Evolutionary conservation across 345 rosid species (phyloP), one percentile per base, ranked within the genome.

Genomic region (Kernera saxatilis): DNA sequence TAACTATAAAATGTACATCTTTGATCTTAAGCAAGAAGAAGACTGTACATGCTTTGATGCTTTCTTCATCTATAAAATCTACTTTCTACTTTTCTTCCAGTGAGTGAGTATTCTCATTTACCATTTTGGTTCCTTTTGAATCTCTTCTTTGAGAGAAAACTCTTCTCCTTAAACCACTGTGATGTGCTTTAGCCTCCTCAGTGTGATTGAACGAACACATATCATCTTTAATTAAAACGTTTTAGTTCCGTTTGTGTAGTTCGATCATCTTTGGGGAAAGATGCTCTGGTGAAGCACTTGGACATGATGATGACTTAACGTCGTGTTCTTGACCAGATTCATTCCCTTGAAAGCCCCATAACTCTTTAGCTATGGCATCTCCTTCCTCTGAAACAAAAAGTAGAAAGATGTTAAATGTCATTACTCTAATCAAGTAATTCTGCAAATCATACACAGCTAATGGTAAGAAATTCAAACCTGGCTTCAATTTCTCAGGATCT

Each of bases 401-500:
- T 5, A 12, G 0, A 72, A 44, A 23, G 11, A 52, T 8, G 40
- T 32, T 32, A 30, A 61, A 23, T 15, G 50, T 37, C 58, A 35
- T 33, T 15, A 39, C 9, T 61, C 19, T 30, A 21, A 30, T 27
- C 67, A 41, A 22, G 33, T 60, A 6, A 23, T 44, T n/a, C n/a
- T n/a, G n/a, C n/a, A n/a, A 43, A 50, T 35, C 18, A 18, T 8
- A 37, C 10, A 37, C 29, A 61, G 17, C 22, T n/a, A 40, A 5
- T 57, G 18, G 53, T 37, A 3, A 4, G 26, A 21, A 57, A 15
- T 3, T 17, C 12, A 45, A 60, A 77, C 80, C 77, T 77, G 77
- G 73, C 58, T 77, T 72, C 59, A 59, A 12, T 56, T 54, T 62
- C 71, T 66, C 82, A 3, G 78, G 79, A 75, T 69, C 85, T 32